phyloP scores from a whole-genome alignment of 441 rosid genomes.

The Geranium incanum region DNA sequence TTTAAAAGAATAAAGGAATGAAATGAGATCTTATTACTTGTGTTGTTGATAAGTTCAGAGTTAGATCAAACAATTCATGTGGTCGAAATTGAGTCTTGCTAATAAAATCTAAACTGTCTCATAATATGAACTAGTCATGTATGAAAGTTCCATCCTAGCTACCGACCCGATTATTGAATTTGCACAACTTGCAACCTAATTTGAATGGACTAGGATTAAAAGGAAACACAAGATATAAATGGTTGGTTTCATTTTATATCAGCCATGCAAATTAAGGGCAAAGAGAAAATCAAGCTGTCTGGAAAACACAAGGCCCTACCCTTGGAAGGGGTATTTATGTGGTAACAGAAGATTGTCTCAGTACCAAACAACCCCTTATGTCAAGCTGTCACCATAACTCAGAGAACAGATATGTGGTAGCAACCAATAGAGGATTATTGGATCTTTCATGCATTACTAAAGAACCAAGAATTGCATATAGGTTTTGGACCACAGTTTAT shows the following conservation, averaged over 20 bases:
- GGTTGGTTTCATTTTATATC: neutral
- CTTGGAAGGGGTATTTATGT: constrained; percentile 4
- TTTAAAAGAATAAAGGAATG: too few relatives aligned
- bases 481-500: constrained; percentile 23
- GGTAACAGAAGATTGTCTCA: constrained; percentile 18
- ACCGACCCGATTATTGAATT: neutral
- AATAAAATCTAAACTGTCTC: neutral
- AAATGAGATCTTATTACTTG: too few relatives aligned
- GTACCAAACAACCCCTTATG: constrained; percentile 25
- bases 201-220: neutral
- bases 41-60: too few relatives aligned
- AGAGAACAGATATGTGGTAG: constrained; percentile 25
- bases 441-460: constrained; percentile 17
- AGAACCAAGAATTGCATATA: constrained; percentile 12
- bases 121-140: too few relatives aligned
- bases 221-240: neutral
- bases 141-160: neutral
- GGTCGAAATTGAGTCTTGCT: neutral
- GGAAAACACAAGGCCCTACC: constrained; percentile 20
- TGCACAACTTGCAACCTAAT: neutral
- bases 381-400: constrained; percentile 24
- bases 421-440: neutral
- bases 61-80: too few relatives aligned
- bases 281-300: neutral
- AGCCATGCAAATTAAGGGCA: neutral